These are phyloP conservation scores for Phytopythium aichiense DNA, from an alignment of 352 stramenopile species.

Conservation along the genomic window DNA sequence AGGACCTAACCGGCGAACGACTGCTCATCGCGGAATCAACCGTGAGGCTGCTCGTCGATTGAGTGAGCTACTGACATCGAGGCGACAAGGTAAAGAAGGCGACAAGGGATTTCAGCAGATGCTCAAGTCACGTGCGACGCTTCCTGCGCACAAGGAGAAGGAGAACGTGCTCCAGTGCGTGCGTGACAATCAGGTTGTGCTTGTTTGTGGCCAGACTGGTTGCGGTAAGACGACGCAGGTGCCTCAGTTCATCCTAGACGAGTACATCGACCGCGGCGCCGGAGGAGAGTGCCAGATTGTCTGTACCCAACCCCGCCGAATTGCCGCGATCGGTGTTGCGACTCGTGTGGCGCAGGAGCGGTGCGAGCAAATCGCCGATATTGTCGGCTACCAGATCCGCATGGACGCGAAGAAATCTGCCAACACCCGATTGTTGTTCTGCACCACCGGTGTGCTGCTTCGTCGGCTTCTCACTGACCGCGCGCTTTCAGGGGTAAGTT, in stretches of 20 bases:
- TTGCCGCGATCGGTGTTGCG: conserved; percentile 96
- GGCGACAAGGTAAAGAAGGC: conserved; percentile 34
- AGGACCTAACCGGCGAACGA: conserved; percentile 10
- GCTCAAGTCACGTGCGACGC: conserved; percentile 36
- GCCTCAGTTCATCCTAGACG: conserved; percentile 96
- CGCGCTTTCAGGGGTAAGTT: conserved; percentile 65
- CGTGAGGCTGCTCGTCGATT: conserved; percentile 32
- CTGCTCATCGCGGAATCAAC: conserved; percentile 16
- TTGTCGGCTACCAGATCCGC: conserved; percentile 95
- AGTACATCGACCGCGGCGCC: conserved; percentile 79
- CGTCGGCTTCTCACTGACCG: conserved; percentile 91
- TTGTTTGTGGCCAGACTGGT: conserved; percentile 95
- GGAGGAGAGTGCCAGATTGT: conserved; percentile 94
- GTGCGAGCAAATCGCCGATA: conserved; percentile 80
- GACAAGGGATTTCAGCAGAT: conserved; percentile 56
- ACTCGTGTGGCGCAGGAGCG: conserved; percentile 94
- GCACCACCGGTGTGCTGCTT: conserved; percentile 95
- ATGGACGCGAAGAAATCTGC: conserved; percentile 90
- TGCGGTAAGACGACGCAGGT: conserved; percentile 97
- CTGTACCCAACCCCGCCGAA: conserved; percentile 93
- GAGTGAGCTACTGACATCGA: conserved; percentile 41
- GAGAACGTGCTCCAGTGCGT: conserved; percentile 51
- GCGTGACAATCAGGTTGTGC: conserved; percentile 82
- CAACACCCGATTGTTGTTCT: conserved; percentile 93
- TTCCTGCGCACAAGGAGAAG: conserved; percentile 62